Percentiles rank a stretch among this genome's conserved stretches.
Conservation (phyloP, 192 early-diverging fungal genomes). For the Coemansia sp. region DNA sequence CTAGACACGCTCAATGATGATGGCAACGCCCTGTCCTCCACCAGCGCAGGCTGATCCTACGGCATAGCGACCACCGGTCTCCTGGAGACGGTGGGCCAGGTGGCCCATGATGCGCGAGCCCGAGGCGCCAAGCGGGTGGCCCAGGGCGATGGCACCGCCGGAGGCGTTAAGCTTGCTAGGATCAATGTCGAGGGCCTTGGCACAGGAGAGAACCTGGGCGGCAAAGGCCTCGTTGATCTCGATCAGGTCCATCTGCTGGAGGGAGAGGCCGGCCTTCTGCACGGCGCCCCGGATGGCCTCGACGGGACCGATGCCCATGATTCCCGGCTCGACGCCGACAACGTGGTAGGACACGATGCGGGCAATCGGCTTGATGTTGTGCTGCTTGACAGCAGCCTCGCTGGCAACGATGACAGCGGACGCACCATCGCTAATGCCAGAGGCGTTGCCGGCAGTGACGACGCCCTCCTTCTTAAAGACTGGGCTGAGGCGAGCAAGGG, state of each 20-base stretch:
- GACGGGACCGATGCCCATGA: conserved; percentile 98
- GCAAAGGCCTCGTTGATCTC: conserved; percentile 99
- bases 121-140: conserved; percentile 94
- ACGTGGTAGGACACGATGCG: conserved; percentile 81
- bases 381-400: conserved; percentile 76
- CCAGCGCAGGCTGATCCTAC: conserved; percentile 96
- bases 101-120: conserved; percentile 93
- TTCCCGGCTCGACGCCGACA: conserved; percentile 84
- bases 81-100: conserved; percentile 78
- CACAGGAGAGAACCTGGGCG: conserved; percentile 83
- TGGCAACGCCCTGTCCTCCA: conserved; percentile 82
- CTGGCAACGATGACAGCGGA: conserved; percentile 81
- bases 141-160: conserved; percentile 91
- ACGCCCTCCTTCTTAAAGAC: conserved; percentile 91
- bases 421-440: conserved; percentile 93
- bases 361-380: conserved; percentile 79
- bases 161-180: conserved; percentile 75
- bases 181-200: conserved; percentile 83
- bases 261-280: conserved; percentile 67
- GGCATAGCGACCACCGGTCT: conserved; percentile 79
- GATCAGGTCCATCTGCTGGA: conserved; percentile 85
- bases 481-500: conserved; percentile 69
- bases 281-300: conserved; percentile 84
- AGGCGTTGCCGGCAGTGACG: conserved; percentile 93
- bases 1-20: conserved; percentile 61